Conservation (phyloP, 2,329 filamentous ascomycete species). For the Graphium sp. region DNA sequence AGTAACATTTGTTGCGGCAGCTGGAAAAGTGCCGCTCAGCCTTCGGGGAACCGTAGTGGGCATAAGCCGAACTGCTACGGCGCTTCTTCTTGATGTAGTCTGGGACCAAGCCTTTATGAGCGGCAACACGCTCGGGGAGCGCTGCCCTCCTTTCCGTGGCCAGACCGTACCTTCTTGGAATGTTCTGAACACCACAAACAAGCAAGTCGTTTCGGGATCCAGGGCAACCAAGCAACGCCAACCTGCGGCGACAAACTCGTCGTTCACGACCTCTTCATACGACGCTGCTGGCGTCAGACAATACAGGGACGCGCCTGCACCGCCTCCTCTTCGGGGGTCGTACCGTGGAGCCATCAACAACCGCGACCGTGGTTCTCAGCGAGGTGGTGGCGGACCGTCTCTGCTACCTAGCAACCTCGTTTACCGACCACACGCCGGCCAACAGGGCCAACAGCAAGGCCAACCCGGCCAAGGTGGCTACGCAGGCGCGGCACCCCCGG, state of each 20-base stretch:
- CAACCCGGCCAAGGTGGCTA: slow-evolving; percentile 2
- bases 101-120: slow-evolving; percentile 97
- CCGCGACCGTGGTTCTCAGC: slow-evolving; percentile 17
- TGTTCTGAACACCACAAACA: slow-evolving; percentile 72
- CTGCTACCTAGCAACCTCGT: slow-evolving; percentile 5
- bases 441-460: slow-evolving; percentile 1
- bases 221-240: slow-evolving; percentile 25
- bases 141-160: slow-evolving; percentile 84
- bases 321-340: slow-evolving; percentile 34
- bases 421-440: slow-evolving; percentile 5
- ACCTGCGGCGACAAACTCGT: slow-evolving; percentile 24
- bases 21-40: slow-evolving; percentile 87
- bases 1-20: slow-evolving; percentile 80
- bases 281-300: slow-evolving; percentile 44
- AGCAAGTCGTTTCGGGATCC: slow-evolving; percentile 60
- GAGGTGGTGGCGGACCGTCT: slow-evolving; percentile 18
- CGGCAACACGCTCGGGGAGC: slow-evolving; percentile 76
- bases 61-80: slow-evolving; percentile 73
- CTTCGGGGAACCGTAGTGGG: slow-evolving; percentile 88
- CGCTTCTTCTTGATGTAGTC: slow-evolving; percentile 72
- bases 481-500: slow-evolving; percentile 8
- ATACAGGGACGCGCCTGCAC: slow-evolving; percentile 37
- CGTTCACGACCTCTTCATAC: slow-evolving; percentile 36
- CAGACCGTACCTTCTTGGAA: slow-evolving; percentile 80
- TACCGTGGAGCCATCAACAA: slow-evolving; percentile 42